Evolutionary conservation across 2,329 filamentous ascomycete species (phyloP).

Genomic region (Elsinoe ampelina): DNA sequence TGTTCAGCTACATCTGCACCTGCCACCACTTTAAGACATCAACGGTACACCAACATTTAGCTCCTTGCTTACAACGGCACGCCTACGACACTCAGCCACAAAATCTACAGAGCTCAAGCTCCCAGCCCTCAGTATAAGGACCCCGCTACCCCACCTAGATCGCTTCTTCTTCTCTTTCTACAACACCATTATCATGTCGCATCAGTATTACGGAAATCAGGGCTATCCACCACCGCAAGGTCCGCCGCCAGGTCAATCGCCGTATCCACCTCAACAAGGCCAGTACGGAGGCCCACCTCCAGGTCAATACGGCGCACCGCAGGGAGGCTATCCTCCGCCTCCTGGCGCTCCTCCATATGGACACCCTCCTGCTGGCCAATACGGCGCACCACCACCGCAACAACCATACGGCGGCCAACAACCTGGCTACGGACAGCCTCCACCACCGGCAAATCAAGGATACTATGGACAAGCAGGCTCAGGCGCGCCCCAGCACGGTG

Average conservation of each 20-base stretch:
- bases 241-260: not conserved
- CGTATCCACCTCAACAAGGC: conserved; percentile 13
- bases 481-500: conserved; percentile 23
- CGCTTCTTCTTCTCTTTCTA: not conserved
- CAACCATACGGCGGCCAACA: conserved; percentile 12
- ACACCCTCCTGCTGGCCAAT: not conserved
- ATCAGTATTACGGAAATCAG: conserved; percentile 10
- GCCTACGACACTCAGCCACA: conserved; percentile 6
- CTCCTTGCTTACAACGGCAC: conserved; percentile 6
- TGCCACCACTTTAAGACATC: conserved; percentile 4
- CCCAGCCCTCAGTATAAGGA: not conserved
- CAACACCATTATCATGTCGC: not conserved
- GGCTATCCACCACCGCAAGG: not conserved
- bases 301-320: not conserved
- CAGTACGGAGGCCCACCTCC: not conserved
- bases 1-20: not conserved
- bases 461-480: conserved; percentile 26
- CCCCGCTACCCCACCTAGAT: not conserved
- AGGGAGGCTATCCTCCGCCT: conserved; percentile 10
- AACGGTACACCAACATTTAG: conserved; percentile 9
- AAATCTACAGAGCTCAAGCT: not conserved
- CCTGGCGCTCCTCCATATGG: not conserved
- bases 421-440: conserved; percentile 13
- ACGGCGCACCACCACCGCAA: not conserved
- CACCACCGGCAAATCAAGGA: conserved; percentile 12